Conservation (phyloP, 176 grass and related monocot species). For the Pontederia crassipes region DNA sequence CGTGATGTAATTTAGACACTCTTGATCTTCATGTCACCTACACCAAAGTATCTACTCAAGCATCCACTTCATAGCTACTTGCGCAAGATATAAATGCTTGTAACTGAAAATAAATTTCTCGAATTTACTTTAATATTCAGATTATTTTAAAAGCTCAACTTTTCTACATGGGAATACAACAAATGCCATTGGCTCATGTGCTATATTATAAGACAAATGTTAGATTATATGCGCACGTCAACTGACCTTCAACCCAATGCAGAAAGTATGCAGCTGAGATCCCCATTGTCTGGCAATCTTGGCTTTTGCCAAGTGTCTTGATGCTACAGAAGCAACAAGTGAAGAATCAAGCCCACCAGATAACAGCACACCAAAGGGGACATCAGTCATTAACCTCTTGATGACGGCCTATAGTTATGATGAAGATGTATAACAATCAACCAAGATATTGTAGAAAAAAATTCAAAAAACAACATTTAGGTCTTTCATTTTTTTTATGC, state of each 20-base stretch:
- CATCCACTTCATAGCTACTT: no score
- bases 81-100: no score
- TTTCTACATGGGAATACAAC: no score
- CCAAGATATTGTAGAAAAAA: neutral
- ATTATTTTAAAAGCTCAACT: no score
- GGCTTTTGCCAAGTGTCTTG: conserved; percentile 55
- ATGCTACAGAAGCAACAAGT: conserved; percentile 86
- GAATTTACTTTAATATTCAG: no score
- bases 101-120: no score
- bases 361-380: conserved; percentile 97
- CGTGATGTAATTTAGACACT: no score
- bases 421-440: neutral
- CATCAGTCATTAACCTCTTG: conserved; percentile 97
- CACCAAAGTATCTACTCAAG: no score
- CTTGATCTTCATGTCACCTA: no score
- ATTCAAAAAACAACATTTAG: no score
- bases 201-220: conserved; percentile 6
- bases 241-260: conserved; percentile 78
- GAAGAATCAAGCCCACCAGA: conserved; percentile 98
- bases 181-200: neutral
- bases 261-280: conserved; percentile 87
- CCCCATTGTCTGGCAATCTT: conserved; percentile 80
- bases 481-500: no score
- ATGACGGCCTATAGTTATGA: conserved; percentile 47
- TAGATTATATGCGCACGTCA: conserved; percentile 11